These are phyloP conservation scores for Xerocomus brunneocitrinus DNA, from an alignment of 768 basidiomycete genomes.

Conservation along the genomic window DNA sequence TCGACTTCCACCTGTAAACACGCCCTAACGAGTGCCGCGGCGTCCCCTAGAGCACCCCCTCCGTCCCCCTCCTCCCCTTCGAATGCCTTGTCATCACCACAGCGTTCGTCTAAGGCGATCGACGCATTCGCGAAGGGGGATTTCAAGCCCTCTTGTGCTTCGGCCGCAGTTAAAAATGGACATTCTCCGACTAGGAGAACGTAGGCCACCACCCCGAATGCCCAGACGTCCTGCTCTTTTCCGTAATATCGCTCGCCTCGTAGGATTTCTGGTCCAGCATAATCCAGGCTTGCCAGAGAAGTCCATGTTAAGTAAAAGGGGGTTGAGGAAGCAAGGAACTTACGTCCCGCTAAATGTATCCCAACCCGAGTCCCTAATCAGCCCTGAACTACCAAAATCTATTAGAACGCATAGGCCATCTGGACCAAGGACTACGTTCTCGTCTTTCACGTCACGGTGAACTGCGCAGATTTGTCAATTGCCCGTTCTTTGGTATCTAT, in stretches of 20 bases:
- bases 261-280: slow-evolving; percentile 94
- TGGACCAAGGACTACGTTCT: slow-evolving; percentile 85
- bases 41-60: slow-evolving; percentile 80
- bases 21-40: slow-evolving; percentile 74
- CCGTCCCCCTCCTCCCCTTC: slow-evolving; percentile 80
- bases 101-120: slow-evolving; percentile 75
- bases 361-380: slow-evolving; percentile 81
- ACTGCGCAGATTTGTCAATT: slow-evolving; percentile 41
- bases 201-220: slow-evolving; percentile 94
- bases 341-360: slow-evolving; percentile 92
- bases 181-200: slow-evolving; percentile 92
- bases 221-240: slow-evolving; percentile 98
- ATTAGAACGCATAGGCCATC: slow-evolving; percentile 86
- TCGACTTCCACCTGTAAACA: slow-evolving; percentile 79
- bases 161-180: slow-evolving; percentile 85
- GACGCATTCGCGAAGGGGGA: slow-evolving; percentile 74
- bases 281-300: slow-evolving; percentile 61
- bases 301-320: slow-evolving; percentile 8
- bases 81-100: slow-evolving; percentile 63
- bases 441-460: slow-evolving; percentile 97
- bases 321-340: slow-evolving; percentile 32
- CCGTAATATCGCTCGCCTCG: slow-evolving; percentile 93
- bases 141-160: slow-evolving; percentile 80
- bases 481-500: slow-evolving; percentile 1
- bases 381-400: slow-evolving; percentile 92